phyloP scores from a whole-genome alignment of 75 land plant species.

The Cunninghamia lanceolata region DNA sequence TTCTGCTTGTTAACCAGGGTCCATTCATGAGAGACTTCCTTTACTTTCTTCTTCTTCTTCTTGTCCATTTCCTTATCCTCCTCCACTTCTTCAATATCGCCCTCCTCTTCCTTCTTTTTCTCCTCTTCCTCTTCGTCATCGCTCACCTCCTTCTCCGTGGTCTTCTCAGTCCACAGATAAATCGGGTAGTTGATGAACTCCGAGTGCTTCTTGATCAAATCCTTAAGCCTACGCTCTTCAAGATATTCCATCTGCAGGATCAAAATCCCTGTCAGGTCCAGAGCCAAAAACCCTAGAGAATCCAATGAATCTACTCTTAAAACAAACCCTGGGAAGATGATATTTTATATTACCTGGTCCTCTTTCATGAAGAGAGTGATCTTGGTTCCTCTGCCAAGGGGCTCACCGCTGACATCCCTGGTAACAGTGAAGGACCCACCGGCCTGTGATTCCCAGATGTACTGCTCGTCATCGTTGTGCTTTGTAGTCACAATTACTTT shows the following conservation, averaged over 20 bases:
- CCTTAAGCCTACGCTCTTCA: slow-evolving; percentile 56
- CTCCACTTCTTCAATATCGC: slow-evolving; percentile 45
- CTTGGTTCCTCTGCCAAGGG: slow-evolving; percentile 57
- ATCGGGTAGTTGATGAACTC: slow-evolving; percentile 73
- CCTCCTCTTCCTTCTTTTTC: slow-evolving; percentile 59
- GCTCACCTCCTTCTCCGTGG: slow-evolving; percentile 64
- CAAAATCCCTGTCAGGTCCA: slow-evolving; percentile 2
- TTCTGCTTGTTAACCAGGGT: slow-evolving; percentile 49
- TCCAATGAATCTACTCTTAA: slow-evolving; percentile 50
- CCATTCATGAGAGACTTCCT: slow-evolving; percentile 63
- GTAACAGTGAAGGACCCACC: slow-evolving; percentile 62
- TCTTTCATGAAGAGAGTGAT: slow-evolving; percentile 42
- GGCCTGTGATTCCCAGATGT: slow-evolving; percentile 53
- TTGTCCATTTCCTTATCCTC: slow-evolving; percentile 41
- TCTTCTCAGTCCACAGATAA: slow-evolving; percentile 64
- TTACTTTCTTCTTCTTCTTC: slow-evolving; percentile 57
- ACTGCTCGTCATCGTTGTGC: slow-evolving; percentile 67
- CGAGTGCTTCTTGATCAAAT: slow-evolving; percentile 68
- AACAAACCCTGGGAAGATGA: slow-evolving; percentile 41
- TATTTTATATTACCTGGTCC: slow-evolving; percentile 44
- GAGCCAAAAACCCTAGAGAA: slow-evolving; percentile 33
- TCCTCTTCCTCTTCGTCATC: slow-evolving; percentile 69
- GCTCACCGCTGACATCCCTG: slow-evolving; percentile 49
- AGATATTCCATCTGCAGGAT: no score
- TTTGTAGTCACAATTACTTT: slow-evolving; percentile 50